Base-by-base conservation (phyloP, 148 eudicot genomes). In the Spergularia marina region DNA sequence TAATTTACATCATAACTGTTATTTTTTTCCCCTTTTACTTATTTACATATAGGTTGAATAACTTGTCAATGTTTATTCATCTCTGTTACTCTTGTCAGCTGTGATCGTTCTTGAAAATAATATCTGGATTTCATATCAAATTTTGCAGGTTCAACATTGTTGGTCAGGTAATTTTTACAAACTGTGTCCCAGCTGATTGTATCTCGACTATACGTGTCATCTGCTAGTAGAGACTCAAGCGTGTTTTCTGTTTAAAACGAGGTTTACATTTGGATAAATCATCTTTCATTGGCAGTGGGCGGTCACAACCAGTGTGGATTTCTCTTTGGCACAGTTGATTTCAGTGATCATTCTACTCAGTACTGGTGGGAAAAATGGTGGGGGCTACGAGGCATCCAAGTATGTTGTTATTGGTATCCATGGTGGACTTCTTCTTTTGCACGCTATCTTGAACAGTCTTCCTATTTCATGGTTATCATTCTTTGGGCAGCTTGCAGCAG, bases 321-420 rank as follows among this genome's bases (percentile, higher is more conserved):
- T 73, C 84, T 95, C 97, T 41, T 87, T 95, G 40, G 98, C 98
- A 41, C 89, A 92, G 89, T 67, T 95, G 75, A 84, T 92, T 73
- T 86, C 86, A 82, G 98, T 95, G 81, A 95, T 95, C 75, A 82
- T 95, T 76, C 92, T 95, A 65, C 96, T 95, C 7, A 86, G 92
- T 75, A 90, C 94, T n/a, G 98, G 97, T 68, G 98, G 97, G 30
- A 90, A 89, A 72, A 90, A 90, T 77, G 98, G 96, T 12, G 98
- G 97, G 64, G 98, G 98, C 66, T 95, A 90, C 59, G 81, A 82
- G 71, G 90, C 94, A 30, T 95, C 98, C 47, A 92, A 95, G 68
- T 90, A 92, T 73, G 90, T 89, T 7, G 91, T 92, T 68, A 85
- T 95, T 54, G 86, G 80, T 63, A 61, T 95, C 40, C 96, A 95